phyloP scores from a whole-genome alignment of 2,329 filamentous ascomycete genomes.

The Colletotrichum sp. region DNA sequence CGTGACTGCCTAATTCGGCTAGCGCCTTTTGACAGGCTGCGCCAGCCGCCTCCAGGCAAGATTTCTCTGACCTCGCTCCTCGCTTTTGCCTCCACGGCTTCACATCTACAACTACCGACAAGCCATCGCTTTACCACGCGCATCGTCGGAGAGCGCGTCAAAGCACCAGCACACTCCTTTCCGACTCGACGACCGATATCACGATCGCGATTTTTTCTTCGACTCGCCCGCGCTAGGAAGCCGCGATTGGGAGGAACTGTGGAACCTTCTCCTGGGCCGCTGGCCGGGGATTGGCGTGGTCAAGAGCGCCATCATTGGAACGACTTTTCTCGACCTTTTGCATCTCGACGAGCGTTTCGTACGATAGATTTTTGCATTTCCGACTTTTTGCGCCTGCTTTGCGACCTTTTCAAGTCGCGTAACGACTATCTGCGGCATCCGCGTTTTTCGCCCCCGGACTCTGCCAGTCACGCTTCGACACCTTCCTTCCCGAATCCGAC shows the following conservation, averaged over 20 bases:
- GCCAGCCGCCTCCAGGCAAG: slow-evolving; percentile 47
- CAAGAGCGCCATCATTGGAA: slow-evolving; percentile 45
- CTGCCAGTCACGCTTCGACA: background rate
- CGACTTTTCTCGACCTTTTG: slow-evolving; percentile 33
- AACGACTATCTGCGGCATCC: slow-evolving; percentile 5
- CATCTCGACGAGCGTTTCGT: slow-evolving; percentile 34
- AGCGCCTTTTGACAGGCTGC: slow-evolving; percentile 31
- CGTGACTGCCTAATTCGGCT: slow-evolving; percentile 30
- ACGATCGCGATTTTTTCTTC: slow-evolving; percentile 37
- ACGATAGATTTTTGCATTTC: slow-evolving; percentile 26
- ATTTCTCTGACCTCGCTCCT: slow-evolving; percentile 45
- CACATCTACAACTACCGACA: slow-evolving; percentile 25
- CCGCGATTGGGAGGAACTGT: slow-evolving; percentile 50
- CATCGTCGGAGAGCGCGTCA: slow-evolving; percentile 56
- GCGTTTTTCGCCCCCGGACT: background rate
- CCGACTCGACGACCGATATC: slow-evolving; percentile 38
- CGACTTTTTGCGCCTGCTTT: slow-evolving; percentile 26
- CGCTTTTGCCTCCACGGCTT: slow-evolving; percentile 45
- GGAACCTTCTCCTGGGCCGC: slow-evolving; percentile 53
- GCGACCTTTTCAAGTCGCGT: slow-evolving; percentile 25
- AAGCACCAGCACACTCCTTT: slow-evolving; percentile 32
- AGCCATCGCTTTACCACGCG: slow-evolving; percentile 43
- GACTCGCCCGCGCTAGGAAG: slow-evolving; percentile 33
- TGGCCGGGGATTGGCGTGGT: slow-evolving; percentile 49
- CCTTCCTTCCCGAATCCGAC: slow-evolving; percentile 21